Evolutionary conservation across 805 yeast species (phyloP).

Genomic region (Yarrowia yakushimensis): DNA sequence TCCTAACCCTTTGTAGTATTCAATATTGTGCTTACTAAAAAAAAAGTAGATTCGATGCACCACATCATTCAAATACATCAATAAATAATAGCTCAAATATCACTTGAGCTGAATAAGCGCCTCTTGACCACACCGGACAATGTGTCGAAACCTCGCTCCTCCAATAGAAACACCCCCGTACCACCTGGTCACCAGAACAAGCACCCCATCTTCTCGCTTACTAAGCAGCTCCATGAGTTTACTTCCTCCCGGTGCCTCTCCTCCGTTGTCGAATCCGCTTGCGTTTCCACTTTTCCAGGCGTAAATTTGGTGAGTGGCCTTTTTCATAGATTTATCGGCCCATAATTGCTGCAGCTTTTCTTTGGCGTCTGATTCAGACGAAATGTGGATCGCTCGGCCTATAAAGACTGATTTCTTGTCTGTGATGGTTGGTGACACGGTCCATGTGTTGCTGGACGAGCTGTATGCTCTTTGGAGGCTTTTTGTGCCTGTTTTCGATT

Average conservation of each 20-base stretch:
- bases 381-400: neutral
- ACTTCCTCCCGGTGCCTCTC: conserved; percentile 24
- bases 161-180: conserved; percentile 22
- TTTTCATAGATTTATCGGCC: conserved; percentile 1
- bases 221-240: conserved; percentile 12
- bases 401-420: conserved; percentile 24
- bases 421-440: neutral
- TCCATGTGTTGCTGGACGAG: neutral
- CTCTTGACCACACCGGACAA: conserved; percentile 20
- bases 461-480: neutral
- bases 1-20: no score
- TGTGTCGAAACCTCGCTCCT: conserved; percentile 19
- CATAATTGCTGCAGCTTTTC: neutral
- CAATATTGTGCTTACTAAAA: no score
- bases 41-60: no score
- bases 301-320: conserved; percentile 21
- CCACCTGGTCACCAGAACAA: conserved; percentile 20
- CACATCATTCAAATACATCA: no score
- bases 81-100: neutral
- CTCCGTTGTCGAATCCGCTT: conserved; percentile 16
- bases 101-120: neutral
- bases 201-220: neutral
- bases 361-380: conserved; percentile 6
- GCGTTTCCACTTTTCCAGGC: neutral
- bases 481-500: neutral